These are phyloP conservation scores for Podila verticillata DNA, from an alignment of 192 early-diverging fungal species.

Conservation along the genomic window DNA sequence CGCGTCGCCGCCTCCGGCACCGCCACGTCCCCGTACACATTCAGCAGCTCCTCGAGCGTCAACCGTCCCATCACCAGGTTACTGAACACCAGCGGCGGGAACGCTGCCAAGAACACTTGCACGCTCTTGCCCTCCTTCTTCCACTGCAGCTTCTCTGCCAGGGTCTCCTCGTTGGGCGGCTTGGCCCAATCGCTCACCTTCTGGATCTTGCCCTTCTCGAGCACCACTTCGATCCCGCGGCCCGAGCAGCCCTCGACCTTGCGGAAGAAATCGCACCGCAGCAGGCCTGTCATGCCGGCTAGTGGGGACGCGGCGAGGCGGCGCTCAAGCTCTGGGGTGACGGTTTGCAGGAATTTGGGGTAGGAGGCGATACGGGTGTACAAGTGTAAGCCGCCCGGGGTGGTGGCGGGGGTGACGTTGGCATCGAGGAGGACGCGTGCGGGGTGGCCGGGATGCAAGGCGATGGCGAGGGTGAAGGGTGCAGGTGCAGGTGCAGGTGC, in stretches of 20 bases:
- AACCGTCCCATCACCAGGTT: constrained; percentile 11
- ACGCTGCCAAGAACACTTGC: constrained; percentile 5
- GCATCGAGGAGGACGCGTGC: constrained; percentile 2
- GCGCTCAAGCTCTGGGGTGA: constrained; percentile 21
- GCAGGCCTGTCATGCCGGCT: not conserved
- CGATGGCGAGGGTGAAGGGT: not conserved
- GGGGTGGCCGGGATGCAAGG: constrained; percentile 11
- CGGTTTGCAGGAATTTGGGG: constrained; percentile 14
- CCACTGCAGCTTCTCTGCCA: constrained; percentile 18
- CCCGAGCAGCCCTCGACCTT: constrained; percentile 17
- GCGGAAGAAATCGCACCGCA: constrained; percentile 30
- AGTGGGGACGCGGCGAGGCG: constrained; percentile 15
- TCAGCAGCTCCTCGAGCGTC: constrained; percentile 9
- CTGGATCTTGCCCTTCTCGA: constrained; percentile 24
- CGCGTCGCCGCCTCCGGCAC: not conserved
- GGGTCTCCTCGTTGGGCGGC: not conserved
- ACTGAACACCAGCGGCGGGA: constrained; percentile 30
- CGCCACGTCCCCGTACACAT: constrained; percentile 19
- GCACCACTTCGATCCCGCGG: constrained; percentile 13
- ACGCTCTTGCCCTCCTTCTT: constrained; percentile 11
- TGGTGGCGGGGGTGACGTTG: constrained; percentile 2
- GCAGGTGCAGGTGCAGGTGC: not conserved
- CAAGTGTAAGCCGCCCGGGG: not conserved
- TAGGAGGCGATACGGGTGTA: constrained; percentile 37
- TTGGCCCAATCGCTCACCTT: constrained; percentile 12